phyloP scores from a whole-genome alignment of 768 basidiomycete species.

The Panus rudis region DNA sequence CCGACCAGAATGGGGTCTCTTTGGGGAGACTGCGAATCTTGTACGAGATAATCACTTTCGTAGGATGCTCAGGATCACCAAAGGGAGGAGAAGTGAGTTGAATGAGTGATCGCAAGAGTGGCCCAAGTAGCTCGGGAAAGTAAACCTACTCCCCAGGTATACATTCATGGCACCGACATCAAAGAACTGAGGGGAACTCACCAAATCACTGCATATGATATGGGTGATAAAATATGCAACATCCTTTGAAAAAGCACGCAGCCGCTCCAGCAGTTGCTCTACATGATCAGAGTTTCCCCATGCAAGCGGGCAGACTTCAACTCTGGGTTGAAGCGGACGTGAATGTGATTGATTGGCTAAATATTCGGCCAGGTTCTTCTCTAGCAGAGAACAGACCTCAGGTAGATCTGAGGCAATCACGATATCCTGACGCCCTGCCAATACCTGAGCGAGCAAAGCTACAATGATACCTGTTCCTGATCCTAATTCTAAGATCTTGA shows the following conservation, averaged over 20 bases:
- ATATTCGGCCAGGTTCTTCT: slow-evolving; percentile 28
- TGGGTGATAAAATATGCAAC: too few species aligned
- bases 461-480: slow-evolving; percentile 68
- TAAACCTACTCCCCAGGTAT: slow-evolving; percentile 52
- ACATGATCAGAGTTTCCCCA: slow-evolving; percentile 60
- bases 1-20: slow-evolving; percentile 71
- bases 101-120: slow-evolving; percentile 68
- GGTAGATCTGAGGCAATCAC: slow-evolving; percentile 68
- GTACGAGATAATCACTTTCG: slow-evolving; percentile 62
- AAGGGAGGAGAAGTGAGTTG: slow-evolving; percentile 57
- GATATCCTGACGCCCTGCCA: slow-evolving; percentile 24
- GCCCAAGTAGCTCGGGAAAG: slow-evolving; percentile 75
- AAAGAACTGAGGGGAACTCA: slow-evolving; percentile 30
- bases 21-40: slow-evolving; percentile 67
- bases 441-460: slow-evolving; percentile 37
- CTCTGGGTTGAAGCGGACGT: slow-evolving; percentile 3
- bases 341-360: background rate
- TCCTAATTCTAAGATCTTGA: slow-evolving; percentile 65
- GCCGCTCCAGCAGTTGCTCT: too few species aligned
- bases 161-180: background rate
- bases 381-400: slow-evolving; percentile 54
- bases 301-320: slow-evolving; percentile 51
- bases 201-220: slow-evolving; percentile 80
- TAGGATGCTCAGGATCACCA: slow-evolving; percentile 14
- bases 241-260: too few species aligned